Percentiles rank a stretch among this genome's conserved stretches.
Evolutionary conservation across 768 basidiomycete genomes (phyloP).

Genomic region (Termitomyces bulborhizus): DNA sequence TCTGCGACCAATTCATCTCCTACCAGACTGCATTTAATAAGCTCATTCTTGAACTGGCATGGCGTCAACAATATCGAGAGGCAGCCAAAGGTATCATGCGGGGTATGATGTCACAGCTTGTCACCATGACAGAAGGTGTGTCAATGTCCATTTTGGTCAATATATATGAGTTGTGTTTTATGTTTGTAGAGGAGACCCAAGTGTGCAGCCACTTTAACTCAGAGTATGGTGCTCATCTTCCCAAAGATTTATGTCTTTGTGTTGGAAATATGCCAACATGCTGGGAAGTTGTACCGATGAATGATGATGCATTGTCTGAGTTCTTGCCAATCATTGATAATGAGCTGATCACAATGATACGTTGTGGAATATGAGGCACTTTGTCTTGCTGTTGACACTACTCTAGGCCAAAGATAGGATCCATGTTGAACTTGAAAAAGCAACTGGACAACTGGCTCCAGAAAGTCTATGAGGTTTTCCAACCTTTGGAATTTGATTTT

Average conservation of each 20-base stretch:
- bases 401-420: conserved; percentile 10
- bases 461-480: conserved; percentile 6
- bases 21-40: conserved; percentile 73
- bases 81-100: conserved; percentile 57
- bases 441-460: not conserved
- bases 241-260: conserved; percentile 74
- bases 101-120: conserved; percentile 59
- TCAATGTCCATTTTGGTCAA: not conserved
- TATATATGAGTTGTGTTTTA: not conserved
- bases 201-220: conserved; percentile 63
- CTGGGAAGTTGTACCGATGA: conserved; percentile 60
- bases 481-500: not conserved
- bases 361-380: not conserved
- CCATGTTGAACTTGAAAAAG: conserved; percentile 10
- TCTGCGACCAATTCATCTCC: conserved; percentile 59
- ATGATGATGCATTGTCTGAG: conserved; percentile 45
- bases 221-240: conserved; percentile 68
- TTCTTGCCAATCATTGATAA: conserved; percentile 54
- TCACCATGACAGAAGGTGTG: conserved; percentile 61
- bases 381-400: not conserved
- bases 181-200: conserved; percentile 54
- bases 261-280: conserved; percentile 69
- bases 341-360: conserved; percentile 50
- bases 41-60: conserved; percentile 65
- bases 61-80: conserved; percentile 63